Evolutionary conservation across 805 yeast genomes (phyloP).

Genomic region (Cyberlindnera bimundalis): DNA sequence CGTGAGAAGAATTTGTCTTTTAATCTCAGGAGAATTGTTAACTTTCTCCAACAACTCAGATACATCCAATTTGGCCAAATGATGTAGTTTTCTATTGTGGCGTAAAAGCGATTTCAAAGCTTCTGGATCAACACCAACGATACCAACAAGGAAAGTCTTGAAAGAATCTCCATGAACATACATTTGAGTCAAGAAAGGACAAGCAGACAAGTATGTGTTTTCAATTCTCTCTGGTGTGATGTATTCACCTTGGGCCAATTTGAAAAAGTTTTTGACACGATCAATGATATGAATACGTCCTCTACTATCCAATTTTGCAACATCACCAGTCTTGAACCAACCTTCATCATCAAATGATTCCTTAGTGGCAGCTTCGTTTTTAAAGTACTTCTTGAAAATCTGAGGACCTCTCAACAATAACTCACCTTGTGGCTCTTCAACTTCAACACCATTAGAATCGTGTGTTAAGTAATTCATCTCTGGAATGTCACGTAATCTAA

Average conservation of each 20-base stretch:
- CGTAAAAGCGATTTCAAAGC: slow-evolving; percentile 15
- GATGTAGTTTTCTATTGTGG: slow-evolving; percentile 8
- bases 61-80: slow-evolving; percentile 7
- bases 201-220: slow-evolving; percentile 47
- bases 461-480: slow-evolving; percentile 40
- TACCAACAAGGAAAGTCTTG: slow-evolving; percentile 48
- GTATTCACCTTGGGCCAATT: slow-evolving; percentile 54
- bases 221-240: slow-evolving; percentile 66
- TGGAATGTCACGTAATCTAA: slow-evolving; percentile 51
- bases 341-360: slow-evolving; percentile 44
- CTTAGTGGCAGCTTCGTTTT: slow-evolving; percentile 46
- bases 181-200: slow-evolving; percentile 50
- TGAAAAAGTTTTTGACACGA: slow-evolving; percentile 66
- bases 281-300: slow-evolving; percentile 48
- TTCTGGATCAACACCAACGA: slow-evolving; percentile 51
- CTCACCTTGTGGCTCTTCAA: slow-evolving; percentile 44
- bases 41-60: slow-evolving; percentile 14
- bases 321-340: slow-evolving; percentile 62
- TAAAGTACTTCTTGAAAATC: slow-evolving; percentile 47
- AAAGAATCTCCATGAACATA: slow-evolving; percentile 64
- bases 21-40: slow-evolving; percentile 19
- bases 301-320: slow-evolving; percentile 35
- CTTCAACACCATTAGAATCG: slow-evolving; percentile 27
- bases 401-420: slow-evolving; percentile 55
- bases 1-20: slow-evolving; percentile 32